These are phyloP conservation scores for Scheffersomyces insectosa DNA, from an alignment of 1,139 yeast genomes.

Conservation along the genomic window DNA sequence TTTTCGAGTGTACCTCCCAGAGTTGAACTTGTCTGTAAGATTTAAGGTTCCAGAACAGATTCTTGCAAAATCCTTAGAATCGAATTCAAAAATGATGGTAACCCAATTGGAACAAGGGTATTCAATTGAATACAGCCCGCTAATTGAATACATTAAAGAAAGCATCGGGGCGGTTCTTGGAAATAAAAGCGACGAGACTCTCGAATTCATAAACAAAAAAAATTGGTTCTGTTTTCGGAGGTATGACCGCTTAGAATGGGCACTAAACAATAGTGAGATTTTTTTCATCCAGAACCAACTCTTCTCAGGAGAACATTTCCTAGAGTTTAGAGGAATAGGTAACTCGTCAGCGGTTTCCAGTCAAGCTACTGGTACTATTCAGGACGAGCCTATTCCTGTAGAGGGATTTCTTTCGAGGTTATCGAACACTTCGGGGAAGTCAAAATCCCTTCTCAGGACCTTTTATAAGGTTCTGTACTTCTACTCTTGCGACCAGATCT, in stretches of 20 bases:
- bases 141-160: conserved; percentile 35
- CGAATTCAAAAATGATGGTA: conserved; percentile 11
- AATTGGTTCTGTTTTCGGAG: conserved; percentile 61
- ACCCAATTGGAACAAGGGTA: conserved; percentile 32
- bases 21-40: conserved; percentile 44
- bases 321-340: conserved; percentile 54
- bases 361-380: conserved; percentile 9
- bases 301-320: conserved; percentile 24
- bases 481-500: conserved; percentile 58
- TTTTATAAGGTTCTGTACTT: conserved; percentile 62
- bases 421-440: conserved; percentile 52
- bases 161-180: conserved; percentile 17
- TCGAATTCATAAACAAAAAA: conserved; percentile 13
- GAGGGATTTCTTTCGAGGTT: conserved; percentile 75
- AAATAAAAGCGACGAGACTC: conserved; percentile 8
- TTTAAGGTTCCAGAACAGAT: conserved; percentile 37
- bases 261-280: conserved; percentile 51
- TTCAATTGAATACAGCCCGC: conserved; percentile 26
- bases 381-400: conserved; percentile 61
- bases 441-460: conserved; percentile 39
- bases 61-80: conserved; percentile 15
- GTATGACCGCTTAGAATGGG: conserved; percentile 81
- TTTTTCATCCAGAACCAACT: conserved; percentile 37
- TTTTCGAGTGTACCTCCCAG: conserved; percentile 53
- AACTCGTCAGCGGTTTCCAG: conserved; percentile 6